Evolutionary conservation across 768 basidiomycete species (phyloP).

Genomic region (Mycena leptocephala): DNA sequence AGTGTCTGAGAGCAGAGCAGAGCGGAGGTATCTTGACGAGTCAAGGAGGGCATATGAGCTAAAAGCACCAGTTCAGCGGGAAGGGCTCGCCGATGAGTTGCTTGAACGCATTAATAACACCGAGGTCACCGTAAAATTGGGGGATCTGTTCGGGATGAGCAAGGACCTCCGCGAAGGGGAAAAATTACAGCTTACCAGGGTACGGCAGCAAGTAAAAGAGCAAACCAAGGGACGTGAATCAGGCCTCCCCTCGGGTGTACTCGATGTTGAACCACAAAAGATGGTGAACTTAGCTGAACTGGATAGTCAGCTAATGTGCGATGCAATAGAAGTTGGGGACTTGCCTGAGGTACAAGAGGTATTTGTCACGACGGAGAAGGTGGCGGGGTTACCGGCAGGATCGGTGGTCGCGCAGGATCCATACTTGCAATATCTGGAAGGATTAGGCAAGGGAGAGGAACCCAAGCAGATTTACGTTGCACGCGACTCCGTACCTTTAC

Average conservation of each 20-base stretch:
- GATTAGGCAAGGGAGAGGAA: not conserved
- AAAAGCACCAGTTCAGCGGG: not conserved
- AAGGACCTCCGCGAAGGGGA: slow-evolving; percentile 9
- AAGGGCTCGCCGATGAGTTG: not conserved
- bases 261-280: not conserved
- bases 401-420: slow-evolving; percentile 10
- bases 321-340: not conserved
- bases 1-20: not conserved
- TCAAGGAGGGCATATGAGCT: not conserved
- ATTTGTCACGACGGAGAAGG: not conserved
- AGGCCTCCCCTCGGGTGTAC: not conserved
- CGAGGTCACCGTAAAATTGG: not conserved
- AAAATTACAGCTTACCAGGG: not conserved
- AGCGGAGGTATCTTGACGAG: not conserved
- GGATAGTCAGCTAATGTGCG: not conserved
- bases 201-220: not conserved
- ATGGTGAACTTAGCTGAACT: not conserved
- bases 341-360: slow-evolving; percentile 12
- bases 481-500: not conserved
- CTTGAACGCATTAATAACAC: slow-evolving; percentile 3
- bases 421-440: not conserved
- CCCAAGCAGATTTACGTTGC: slow-evolving; percentile 6
- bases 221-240: not conserved
- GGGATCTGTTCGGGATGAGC: slow-evolving; percentile 13
- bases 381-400: not conserved